Evolutionary conservation across 345 rosid species (phyloP).

Genomic region (Corymbia maculata): DNA sequence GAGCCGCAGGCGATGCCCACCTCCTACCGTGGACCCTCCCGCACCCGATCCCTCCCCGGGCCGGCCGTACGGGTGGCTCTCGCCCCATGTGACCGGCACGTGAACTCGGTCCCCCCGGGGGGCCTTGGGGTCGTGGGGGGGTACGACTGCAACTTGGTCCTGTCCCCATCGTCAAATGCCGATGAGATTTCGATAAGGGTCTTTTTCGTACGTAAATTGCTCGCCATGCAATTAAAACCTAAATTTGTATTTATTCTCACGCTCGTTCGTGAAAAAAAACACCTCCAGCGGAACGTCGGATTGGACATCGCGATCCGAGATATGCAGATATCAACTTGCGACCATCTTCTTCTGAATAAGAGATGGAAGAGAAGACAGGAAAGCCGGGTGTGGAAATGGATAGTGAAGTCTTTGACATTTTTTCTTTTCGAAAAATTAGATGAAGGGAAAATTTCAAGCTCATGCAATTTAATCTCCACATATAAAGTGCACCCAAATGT

Average conservation of each 20-base stretch:
- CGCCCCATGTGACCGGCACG: conserved; percentile 2
- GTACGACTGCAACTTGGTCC: neutral
- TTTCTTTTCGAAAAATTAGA: neutral
- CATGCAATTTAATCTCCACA: neutral
- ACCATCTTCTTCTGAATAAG: neutral
- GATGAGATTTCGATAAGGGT: neutral
- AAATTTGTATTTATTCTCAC: neutral
- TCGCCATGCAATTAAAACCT: neutral
- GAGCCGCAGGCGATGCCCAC: neutral
- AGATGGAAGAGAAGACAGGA: neutral
- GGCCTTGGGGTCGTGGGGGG: neutral
- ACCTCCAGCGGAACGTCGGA: neutral
- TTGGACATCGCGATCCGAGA: neutral
- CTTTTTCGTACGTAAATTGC: neutral
- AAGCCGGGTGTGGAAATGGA: no score
- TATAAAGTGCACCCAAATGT: neutral
- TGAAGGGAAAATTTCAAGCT: neutral
- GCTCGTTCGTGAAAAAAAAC: neutral
- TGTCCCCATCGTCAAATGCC: neutral
- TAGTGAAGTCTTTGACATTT: no score
- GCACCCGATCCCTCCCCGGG: neutral
- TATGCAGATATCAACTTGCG: neutral
- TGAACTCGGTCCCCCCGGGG: neutral
- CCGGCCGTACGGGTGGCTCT: neutral
- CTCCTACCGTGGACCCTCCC: neutral